A percentile compares a stretch with the other conserved stretches of the same genome.
These are phyloP conservation scores for Musa schizocarpa DNA, from an alignment of 176 grass and related monocot species.

Conservation along the genomic window DNA sequence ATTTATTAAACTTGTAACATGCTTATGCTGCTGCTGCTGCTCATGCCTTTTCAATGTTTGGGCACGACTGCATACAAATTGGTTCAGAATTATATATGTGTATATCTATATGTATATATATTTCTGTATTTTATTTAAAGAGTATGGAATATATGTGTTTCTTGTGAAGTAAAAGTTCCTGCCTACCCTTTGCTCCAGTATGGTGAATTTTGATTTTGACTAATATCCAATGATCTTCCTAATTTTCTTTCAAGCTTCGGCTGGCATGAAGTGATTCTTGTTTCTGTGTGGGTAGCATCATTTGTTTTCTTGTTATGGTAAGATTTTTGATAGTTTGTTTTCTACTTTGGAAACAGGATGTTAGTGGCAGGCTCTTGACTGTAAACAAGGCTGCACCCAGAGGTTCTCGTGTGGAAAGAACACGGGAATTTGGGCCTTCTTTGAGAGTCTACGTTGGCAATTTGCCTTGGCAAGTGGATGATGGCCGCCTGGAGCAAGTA, in stretches of 20 bases:
- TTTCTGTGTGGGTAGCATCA: neutral
- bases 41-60: too few species aligned
- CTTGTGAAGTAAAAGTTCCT: too few species aligned
- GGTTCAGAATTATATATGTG: too few species aligned
- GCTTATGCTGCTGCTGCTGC: neutral
- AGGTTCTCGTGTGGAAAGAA: neutral
- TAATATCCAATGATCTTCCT: too few species aligned
- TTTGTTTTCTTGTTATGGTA: neutral
- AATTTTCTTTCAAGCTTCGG: neutral
- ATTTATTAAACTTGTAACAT: neutral
- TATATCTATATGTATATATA: too few species aligned
- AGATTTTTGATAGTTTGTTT: neutral
- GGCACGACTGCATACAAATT: too few species aligned
- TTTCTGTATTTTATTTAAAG: too few species aligned
- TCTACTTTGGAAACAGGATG: conserved; percentile 1
- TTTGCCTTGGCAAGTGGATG: conserved; percentile 17
- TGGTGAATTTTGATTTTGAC: too few species aligned
- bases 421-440: neutral
- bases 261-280: too few species aligned
- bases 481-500: conserved; percentile 13
- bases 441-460: conserved; percentile 12
- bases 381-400: conserved; percentile 16
- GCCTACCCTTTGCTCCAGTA: too few species aligned
- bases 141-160: too few species aligned
- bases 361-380: conserved; percentile 2